phyloP scores from a whole-genome alignment of 1,284 basidiomycete species.

The Fomitiporia mediterranea region DNA sequence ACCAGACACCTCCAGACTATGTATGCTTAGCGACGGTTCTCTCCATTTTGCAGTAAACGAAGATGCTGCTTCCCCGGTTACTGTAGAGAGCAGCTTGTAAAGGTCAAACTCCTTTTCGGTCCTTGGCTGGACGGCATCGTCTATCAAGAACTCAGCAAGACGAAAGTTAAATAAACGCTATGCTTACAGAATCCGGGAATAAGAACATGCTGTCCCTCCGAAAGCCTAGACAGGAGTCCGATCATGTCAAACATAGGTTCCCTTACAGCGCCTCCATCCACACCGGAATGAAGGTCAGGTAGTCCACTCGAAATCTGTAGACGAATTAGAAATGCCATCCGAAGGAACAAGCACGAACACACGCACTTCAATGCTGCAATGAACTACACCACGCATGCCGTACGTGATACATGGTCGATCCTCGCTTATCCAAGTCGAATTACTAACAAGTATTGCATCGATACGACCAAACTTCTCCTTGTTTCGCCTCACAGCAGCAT shows the following conservation, averaged over 20 bases:
- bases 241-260: slow-evolving; percentile 96
- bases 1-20: slow-evolving; percentile 67
- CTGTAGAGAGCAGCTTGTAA: slow-evolving; percentile 62
- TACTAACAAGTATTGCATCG: slow-evolving; percentile 86
- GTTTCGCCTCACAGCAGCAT: slow-evolving; percentile 66
- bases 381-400: slow-evolving; percentile 89
- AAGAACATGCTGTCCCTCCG: slow-evolving; percentile 55
- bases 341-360: neutral
- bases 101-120: slow-evolving; percentile 63
- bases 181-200: slow-evolving; percentile 84
- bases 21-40: slow-evolving; percentile 70
- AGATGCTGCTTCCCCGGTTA: slow-evolving; percentile 62
- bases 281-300: slow-evolving; percentile 85
- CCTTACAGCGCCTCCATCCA: slow-evolving; percentile 83
- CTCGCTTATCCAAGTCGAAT: slow-evolving; percentile 97
- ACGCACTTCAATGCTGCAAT: slow-evolving; percentile 68
- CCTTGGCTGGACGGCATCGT: slow-evolving; percentile 67
- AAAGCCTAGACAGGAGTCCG: slow-evolving; percentile 71
- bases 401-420: slow-evolving; percentile 95
- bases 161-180: slow-evolving; percentile 5
- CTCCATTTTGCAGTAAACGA: slow-evolving; percentile 76
- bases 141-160: slow-evolving; percentile 36
- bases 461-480: slow-evolving; percentile 80
- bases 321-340: neutral
- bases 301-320: slow-evolving; percentile 57